Evolutionary conservation across 1,284 basidiomycete species (phyloP).

Genomic region (Tilletia walkeri): DNA sequence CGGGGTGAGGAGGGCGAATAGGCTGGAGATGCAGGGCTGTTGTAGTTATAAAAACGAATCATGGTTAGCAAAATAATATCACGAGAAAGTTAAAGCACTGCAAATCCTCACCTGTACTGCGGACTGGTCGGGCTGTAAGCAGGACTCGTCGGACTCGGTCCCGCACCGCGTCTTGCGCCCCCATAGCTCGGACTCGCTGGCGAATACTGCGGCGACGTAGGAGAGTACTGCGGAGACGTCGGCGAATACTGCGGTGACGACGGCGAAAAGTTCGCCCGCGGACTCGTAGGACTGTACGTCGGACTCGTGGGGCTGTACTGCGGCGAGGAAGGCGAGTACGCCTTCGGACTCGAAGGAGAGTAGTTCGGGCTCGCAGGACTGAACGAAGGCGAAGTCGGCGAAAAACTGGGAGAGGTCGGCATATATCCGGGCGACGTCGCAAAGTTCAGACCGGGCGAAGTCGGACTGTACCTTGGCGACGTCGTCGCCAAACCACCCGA

Average conservation of each 20-base stretch:
- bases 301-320: constrained; percentile 51
- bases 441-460: constrained; percentile 62
- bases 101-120: constrained; percentile 20
- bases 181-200: constrained; percentile 45
- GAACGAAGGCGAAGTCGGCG: constrained; percentile 41
- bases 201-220: constrained; percentile 54
- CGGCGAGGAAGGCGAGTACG: constrained; percentile 63
- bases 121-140: constrained; percentile 20
- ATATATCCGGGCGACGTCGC: constrained; percentile 57
- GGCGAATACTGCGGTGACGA: constrained; percentile 70
- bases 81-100: neutral
- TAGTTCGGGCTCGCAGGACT: constrained; percentile 41
- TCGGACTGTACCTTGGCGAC: constrained; percentile 39
- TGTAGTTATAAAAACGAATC: no score
- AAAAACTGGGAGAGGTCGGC: constrained; percentile 62
- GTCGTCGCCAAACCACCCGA: constrained; percentile 17
- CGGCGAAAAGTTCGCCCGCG: constrained; percentile 26
- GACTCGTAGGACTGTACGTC: constrained; percentile 44
- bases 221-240: constrained; percentile 64
- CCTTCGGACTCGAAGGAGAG: constrained; percentile 14
- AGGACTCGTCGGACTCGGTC: constrained; percentile 16
- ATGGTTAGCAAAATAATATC: neutral
- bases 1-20: constrained; percentile 19
- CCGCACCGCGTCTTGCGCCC: constrained; percentile 18
- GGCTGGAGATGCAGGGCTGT: constrained; percentile 11